Evolutionary conservation across 345 rosid genomes (phyloP).

Genomic region (Erodium maritimum): DNA sequence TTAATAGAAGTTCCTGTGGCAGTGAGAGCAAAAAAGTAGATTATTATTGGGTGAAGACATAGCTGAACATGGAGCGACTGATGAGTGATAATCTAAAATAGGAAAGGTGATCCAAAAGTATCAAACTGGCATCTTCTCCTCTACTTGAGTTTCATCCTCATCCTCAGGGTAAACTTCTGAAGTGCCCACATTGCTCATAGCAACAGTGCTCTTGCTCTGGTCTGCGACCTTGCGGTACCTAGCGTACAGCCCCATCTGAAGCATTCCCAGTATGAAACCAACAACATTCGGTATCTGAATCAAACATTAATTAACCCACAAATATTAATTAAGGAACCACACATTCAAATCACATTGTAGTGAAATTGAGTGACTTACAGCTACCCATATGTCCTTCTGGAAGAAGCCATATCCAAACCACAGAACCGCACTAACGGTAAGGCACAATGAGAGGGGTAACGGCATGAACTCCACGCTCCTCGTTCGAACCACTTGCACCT

Average conservation of each 20-base stretch:
- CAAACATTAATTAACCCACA: neutral
- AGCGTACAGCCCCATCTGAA: conserved; percentile 59
- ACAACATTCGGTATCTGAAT: conserved; percentile 62
- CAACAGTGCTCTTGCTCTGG: conserved; percentile 12
- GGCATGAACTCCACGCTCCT: conserved; percentile 96
- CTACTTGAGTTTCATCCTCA: neutral
- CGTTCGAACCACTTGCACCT: conserved; percentile 67
- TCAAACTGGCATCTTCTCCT: too few species aligned
- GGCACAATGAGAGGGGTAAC: conserved; percentile 60
- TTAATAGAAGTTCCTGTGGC: too few species aligned
- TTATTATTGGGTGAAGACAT: too few species aligned
- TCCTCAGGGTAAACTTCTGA: conserved; percentile 19
- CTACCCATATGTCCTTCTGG: conserved; percentile 46
- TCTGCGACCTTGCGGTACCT: conserved; percentile 36
- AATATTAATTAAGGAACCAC: too few species aligned
- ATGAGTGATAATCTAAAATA: too few species aligned
- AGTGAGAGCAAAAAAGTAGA: too few species aligned
- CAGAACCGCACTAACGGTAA: conserved; percentile 62
- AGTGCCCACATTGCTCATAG: conserved; percentile 11
- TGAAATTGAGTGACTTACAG: conserved; percentile 43
- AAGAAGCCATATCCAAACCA: conserved; percentile 80
- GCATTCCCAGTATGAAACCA: conserved; percentile 58
- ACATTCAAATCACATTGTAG: too few species aligned
- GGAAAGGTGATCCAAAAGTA: too few species aligned
- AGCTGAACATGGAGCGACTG: too few species aligned